Evolutionary conservation across 2,329 filamentous ascomycete species (phyloP).

Genomic region (Verticillium isaacii): DNA sequence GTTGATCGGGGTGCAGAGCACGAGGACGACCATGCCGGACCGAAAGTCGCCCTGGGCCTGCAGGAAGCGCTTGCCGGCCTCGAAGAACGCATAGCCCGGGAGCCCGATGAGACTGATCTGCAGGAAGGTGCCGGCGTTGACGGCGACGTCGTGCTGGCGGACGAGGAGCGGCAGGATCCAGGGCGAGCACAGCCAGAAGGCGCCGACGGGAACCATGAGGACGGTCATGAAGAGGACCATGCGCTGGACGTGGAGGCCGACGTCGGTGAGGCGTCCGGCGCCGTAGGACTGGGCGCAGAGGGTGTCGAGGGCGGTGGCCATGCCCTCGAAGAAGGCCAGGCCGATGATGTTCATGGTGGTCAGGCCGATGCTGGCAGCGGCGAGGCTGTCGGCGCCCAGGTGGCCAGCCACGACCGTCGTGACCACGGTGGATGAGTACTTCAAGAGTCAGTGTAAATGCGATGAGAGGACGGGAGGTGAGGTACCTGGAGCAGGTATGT

Average conservation of each 20-base stretch:
- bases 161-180: constrained; percentile 39
- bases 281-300: constrained; percentile 48
- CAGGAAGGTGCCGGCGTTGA: constrained; percentile 44
- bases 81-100: constrained; percentile 49
- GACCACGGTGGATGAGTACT: constrained; percentile 47
- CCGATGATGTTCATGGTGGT: constrained; percentile 52
- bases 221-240: constrained; percentile 46
- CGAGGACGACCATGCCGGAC: constrained; percentile 39
- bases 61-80: constrained; percentile 48
- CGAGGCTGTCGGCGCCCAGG: constrained; percentile 46
- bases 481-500: constrained; percentile 39
- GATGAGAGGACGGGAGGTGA: neutral
- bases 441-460: constrained; percentile 12
- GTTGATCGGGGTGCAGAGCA: constrained; percentile 43
- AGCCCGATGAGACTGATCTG: constrained; percentile 42
- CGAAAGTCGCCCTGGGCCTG: constrained; percentile 51
- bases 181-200: constrained; percentile 43
- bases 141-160: constrained; percentile 39
- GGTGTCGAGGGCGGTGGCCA: constrained; percentile 46
- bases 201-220: constrained; percentile 40
- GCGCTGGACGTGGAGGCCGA: constrained; percentile 47
- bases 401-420: constrained; percentile 48
- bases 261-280: constrained; percentile 38
- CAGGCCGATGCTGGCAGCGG: constrained; percentile 44
- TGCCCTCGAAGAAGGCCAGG: constrained; percentile 43